Percentiles rank a stretch among this genome's conserved stretches.
Conservation (phyloP, 1,284 basidiomycete species). For the Phylloporus sp. region DNA sequence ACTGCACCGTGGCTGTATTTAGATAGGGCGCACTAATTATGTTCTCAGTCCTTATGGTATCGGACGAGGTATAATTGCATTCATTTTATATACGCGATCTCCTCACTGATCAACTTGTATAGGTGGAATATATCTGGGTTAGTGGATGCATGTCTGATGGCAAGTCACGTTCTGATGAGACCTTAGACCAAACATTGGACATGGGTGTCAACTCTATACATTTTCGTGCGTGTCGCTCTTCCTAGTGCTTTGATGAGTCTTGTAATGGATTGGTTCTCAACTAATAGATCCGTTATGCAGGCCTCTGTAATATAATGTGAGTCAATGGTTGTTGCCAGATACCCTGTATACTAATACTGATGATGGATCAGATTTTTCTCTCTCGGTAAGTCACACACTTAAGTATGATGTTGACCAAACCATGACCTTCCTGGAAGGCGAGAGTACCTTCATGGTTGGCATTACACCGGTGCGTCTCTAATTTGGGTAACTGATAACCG, state of each 20-base stretch:
- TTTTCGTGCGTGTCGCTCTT: background rate
- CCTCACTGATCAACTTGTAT: background rate
- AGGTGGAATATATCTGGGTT: slow-evolving; percentile 10
- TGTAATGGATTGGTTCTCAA: background rate
- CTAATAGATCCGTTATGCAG: slow-evolving; percentile 4
- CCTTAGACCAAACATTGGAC: slow-evolving; percentile 1
- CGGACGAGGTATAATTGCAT: background rate
- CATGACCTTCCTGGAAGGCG: background rate
- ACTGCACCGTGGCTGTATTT: background rate
- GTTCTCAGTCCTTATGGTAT: background rate
- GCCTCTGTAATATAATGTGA: background rate
- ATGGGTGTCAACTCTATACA: slow-evolving; percentile 3
- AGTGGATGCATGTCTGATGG: background rate
- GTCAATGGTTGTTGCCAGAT: background rate
- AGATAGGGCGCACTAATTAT: background rate
- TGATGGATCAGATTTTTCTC: background rate
- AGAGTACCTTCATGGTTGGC: background rate
- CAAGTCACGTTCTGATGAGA: background rate
- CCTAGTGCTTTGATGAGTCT: background rate
- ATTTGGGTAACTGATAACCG: too few species aligned
- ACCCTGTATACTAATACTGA: background rate
- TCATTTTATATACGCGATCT: too few species aligned
- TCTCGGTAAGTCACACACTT: background rate
- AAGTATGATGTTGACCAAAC: background rate
- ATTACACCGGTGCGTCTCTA: background rate